These are phyloP conservation scores for Hypocreales sp. DNA, from an alignment of 2,329 filamentous ascomycete genomes.

Conservation along the genomic window DNA sequence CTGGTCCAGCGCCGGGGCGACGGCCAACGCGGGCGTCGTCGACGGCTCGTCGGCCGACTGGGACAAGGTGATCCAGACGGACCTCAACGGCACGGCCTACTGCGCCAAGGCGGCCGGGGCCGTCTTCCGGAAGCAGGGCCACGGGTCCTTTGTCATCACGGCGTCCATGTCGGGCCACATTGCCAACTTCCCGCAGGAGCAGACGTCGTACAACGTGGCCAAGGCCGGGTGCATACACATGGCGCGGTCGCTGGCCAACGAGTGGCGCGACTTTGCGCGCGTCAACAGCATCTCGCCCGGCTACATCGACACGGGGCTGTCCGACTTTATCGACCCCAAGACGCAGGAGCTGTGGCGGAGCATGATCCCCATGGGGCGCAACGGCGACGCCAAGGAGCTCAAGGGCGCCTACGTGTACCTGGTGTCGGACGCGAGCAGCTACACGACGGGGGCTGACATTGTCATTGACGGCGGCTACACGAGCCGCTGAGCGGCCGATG, in stretches of 20 bases:
- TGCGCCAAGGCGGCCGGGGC: constrained; percentile 48
- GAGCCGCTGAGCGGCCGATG: constrained; percentile 17
- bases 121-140: constrained; percentile 48
- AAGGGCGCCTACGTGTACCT: constrained; percentile 71
- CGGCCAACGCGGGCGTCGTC: constrained; percentile 51
- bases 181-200: constrained; percentile 54
- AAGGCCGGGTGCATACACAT: constrained; percentile 39
- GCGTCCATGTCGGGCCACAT: constrained; percentile 57
- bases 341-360: constrained; percentile 58
- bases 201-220: constrained; percentile 51
- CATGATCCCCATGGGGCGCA: constrained; percentile 60
- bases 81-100: constrained; percentile 54
- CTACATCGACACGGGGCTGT: constrained; percentile 54
- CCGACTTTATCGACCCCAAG: constrained; percentile 46
- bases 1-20: constrained; percentile 41
- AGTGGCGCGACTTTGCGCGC: constrained; percentile 54
- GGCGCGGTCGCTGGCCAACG: constrained; percentile 36
- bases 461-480: constrained; percentile 59
- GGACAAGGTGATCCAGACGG: constrained; percentile 45
- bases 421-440: constrained; percentile 57
- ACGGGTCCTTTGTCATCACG: constrained; percentile 52
- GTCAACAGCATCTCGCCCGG: constrained; percentile 53
- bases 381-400: constrained; percentile 53
- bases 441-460: constrained; percentile 58
- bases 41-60: constrained; percentile 53